phyloP scores from a whole-genome alignment of 768 basidiomycete species.

The Mycena olivaceomarginata region DNA sequence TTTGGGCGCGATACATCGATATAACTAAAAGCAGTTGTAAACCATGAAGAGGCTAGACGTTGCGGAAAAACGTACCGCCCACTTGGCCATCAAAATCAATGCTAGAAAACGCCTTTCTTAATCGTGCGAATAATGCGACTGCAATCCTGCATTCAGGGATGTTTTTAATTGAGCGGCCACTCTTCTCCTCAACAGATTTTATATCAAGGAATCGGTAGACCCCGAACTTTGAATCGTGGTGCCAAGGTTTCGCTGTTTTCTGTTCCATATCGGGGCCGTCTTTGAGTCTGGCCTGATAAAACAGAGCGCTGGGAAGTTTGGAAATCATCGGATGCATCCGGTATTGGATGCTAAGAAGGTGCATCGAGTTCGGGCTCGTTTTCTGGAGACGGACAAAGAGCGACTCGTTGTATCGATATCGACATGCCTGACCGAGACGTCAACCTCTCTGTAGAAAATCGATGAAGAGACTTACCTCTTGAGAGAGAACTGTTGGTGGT shows the following conservation, averaged over 20 bases:
- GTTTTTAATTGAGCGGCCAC: slow-evolving; percentile 87
- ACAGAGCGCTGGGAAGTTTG: slow-evolving; percentile 88
- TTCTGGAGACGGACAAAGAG: slow-evolving; percentile 95
- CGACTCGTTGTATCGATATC: slow-evolving; percentile 90
- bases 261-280: slow-evolving; percentile 93
- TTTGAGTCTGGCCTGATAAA: slow-evolving; percentile 86
- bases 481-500: slow-evolving; percentile 88
- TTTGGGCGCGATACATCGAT: slow-evolving; percentile 96
- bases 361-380: slow-evolving; percentile 87
- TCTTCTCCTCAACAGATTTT: slow-evolving; percentile 79
- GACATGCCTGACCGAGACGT: slow-evolving; percentile 69
- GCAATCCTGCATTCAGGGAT: slow-evolving; percentile 83
- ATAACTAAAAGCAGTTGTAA: slow-evolving; percentile 67
- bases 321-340: slow-evolving; percentile 99
- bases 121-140: slow-evolving; percentile 82
- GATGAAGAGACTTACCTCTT: slow-evolving; percentile 56
- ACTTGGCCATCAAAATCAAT: slow-evolving; percentile 66
- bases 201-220: slow-evolving; percentile 95
- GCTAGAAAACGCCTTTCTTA: slow-evolving; percentile 77
- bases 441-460: background rate
- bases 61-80: slow-evolving; percentile 51
- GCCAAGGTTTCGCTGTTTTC: slow-evolving; percentile 93
- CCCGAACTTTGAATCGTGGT: slow-evolving; percentile 84
- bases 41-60: slow-evolving; percentile 68
- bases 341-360: slow-evolving; percentile 97